These are phyloP conservation scores for Teratosphaeria destructans DNA, from an alignment of 2,329 filamentous ascomycete genomes.

Conservation along the genomic window DNA sequence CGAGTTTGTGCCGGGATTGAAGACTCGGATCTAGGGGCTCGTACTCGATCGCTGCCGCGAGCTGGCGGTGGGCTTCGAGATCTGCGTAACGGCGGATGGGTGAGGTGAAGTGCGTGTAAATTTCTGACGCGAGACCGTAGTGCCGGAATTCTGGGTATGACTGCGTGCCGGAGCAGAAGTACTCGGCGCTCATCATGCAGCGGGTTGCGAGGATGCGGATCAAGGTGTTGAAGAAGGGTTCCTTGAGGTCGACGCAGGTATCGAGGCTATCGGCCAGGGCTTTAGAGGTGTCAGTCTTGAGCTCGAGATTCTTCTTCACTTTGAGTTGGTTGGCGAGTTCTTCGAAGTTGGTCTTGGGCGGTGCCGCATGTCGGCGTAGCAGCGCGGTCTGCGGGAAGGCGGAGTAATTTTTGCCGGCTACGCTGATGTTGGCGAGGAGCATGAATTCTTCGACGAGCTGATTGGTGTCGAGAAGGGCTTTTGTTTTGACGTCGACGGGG, in stretches of 20 bases:
- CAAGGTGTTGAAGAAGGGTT: constrained; percentile 97
- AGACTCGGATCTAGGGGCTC: constrained; percentile 73
- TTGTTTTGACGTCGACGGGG: constrained; percentile 91
- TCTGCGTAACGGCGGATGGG: constrained; percentile 98
- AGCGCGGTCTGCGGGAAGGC: constrained; percentile 93
- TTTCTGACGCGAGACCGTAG: constrained; percentile 90
- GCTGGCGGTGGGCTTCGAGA: constrained; percentile 83
- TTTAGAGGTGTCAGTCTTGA: constrained; percentile 76
- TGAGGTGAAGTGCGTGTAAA: constrained; percentile 97
- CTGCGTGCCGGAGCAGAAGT: constrained; percentile 91
- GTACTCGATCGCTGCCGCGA: constrained; percentile 91
- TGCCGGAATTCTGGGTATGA: constrained; percentile 91
- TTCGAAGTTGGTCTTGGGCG: constrained; percentile 93
- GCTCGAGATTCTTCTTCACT: constrained; percentile 69
- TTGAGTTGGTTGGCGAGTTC: constrained; percentile 84
- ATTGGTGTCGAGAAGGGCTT: constrained; percentile 88
- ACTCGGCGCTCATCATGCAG: constrained; percentile 98
- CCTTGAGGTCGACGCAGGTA: constrained; percentile 61
- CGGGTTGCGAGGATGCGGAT: constrained; percentile 94
- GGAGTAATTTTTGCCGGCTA: constrained; percentile 80
- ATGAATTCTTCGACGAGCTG: constrained; percentile 98
- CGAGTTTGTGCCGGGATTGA: constrained; percentile 72
- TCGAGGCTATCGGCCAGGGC: constrained; percentile 92
- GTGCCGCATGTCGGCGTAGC: constrained; percentile 80
- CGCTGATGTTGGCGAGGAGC: constrained; percentile 93